Conservation (phyloP, 2,329 filamentous ascomycete genomes). For the Aspergillus melleus region DNA sequence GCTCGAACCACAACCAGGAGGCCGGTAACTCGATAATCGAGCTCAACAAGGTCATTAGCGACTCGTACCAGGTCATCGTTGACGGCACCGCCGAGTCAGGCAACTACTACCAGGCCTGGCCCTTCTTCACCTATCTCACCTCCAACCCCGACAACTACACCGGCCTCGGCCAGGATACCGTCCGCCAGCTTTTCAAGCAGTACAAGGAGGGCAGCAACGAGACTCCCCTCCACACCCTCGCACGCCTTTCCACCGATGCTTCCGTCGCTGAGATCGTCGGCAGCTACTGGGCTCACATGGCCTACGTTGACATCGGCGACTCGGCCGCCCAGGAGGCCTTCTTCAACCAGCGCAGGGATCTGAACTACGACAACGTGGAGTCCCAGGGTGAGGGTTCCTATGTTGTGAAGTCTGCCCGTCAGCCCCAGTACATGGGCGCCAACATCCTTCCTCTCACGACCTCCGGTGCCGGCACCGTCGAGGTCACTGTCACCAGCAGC, state of each 20-base stretch:
- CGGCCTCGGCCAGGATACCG: conserved; percentile 2
- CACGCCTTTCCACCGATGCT: not conserved
- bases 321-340: conserved; percentile 6
- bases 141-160: conserved; percentile 13
- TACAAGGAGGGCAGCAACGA: conserved; percentile 13
- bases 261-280: conserved; percentile 5
- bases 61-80: conserved; percentile 13
- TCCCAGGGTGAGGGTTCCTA: not conserved
- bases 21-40: conserved; percentile 5
- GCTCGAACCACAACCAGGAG: conserved; percentile 1
- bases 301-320: conserved; percentile 11
- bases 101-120: conserved; percentile 15
- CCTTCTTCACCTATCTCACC: conserved; percentile 11
- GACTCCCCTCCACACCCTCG: conserved; percentile 13
- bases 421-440: conserved; percentile 13
- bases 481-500: conserved; percentile 1
- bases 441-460: conserved; percentile 10
- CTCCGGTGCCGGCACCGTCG: not conserved
- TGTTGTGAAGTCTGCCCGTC: conserved; percentile 3
- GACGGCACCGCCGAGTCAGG: conserved; percentile 3
- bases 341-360: not conserved
- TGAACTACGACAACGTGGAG: conserved; percentile 10
- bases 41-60: conserved; percentile 11
- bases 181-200: conserved; percentile 4
- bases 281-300: conserved; percentile 15